phyloP scores from a whole-genome alignment of 1,284 basidiomycete species.

The Kwoniella shivajii region DNA sequence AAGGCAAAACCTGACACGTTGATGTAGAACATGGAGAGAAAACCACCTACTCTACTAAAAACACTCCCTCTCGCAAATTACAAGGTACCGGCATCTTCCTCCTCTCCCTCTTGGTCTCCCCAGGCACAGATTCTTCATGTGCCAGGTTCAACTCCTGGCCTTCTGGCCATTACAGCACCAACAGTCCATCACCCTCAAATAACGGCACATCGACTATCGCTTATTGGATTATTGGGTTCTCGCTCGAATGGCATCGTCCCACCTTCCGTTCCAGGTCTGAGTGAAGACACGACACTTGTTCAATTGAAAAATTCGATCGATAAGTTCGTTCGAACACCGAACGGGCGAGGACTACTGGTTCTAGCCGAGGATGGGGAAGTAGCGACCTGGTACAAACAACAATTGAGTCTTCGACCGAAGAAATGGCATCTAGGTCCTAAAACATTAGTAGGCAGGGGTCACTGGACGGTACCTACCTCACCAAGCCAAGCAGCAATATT shows the following conservation, averaged over 20 bases:
- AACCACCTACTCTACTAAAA: constrained; percentile 79
- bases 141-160: not conserved
- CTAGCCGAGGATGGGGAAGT: constrained; percentile 43
- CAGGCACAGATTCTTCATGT: constrained; percentile 46
- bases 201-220: constrained; percentile 17
- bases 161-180: constrained; percentile 17
- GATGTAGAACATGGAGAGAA: constrained; percentile 76
- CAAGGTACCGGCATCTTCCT: constrained; percentile 61
- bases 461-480: constrained; percentile 28
- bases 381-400: constrained; percentile 45
- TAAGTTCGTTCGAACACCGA: constrained; percentile 51
- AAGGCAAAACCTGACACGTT: not conserved
- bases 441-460: constrained; percentile 42
- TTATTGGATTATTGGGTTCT: constrained; percentile 27
- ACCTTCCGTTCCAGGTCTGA: not conserved
- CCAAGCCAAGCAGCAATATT: constrained; percentile 41
- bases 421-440: constrained; percentile 12
- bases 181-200: constrained; percentile 9
- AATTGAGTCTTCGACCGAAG: constrained; percentile 29
- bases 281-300: constrained; percentile 24
- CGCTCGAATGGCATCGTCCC: constrained; percentile 13
- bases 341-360: constrained; percentile 49
- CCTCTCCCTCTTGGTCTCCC: constrained; percentile 63
- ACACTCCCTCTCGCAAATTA: constrained; percentile 72
- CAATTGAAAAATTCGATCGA: constrained; percentile 36